Evolutionary conservation across 2,329 filamentous ascomycete species (phyloP).

Genomic region (Penicillium fuscoglaucum): DNA sequence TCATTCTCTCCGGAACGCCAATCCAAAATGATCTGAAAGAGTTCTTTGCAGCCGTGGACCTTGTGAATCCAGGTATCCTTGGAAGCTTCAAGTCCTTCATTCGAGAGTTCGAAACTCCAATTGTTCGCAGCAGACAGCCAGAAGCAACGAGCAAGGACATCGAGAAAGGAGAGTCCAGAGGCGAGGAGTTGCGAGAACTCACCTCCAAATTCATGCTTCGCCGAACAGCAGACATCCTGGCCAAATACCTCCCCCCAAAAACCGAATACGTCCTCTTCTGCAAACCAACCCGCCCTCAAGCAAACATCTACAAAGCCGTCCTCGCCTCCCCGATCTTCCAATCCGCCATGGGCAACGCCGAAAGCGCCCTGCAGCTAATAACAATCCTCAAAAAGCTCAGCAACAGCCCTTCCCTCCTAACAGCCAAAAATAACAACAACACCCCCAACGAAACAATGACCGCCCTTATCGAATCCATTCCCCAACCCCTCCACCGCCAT

Average conservation of each 20-base stretch:
- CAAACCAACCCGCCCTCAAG: slow-evolving; percentile 61
- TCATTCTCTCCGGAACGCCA: slow-evolving; percentile 67
- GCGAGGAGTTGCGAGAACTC: slow-evolving; percentile 60
- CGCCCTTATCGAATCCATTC: slow-evolving; percentile 55
- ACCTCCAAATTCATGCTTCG: slow-evolving; percentile 67
- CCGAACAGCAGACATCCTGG: slow-evolving; percentile 65
- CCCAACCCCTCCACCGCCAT: slow-evolving; percentile 54
- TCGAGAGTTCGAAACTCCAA: slow-evolving; percentile 64
- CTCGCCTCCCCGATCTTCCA: slow-evolving; percentile 65
- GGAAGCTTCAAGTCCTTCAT: slow-evolving; percentile 64
- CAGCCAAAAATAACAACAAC: slow-evolving; percentile 51
- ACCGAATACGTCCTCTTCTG: slow-evolving; percentile 69
- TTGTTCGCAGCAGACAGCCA: slow-evolving; percentile 64
- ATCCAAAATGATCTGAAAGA: slow-evolving; percentile 68
- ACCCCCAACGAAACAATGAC: slow-evolving; percentile 50
- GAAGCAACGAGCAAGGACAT: slow-evolving; percentile 61
- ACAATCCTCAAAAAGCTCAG: slow-evolving; percentile 73
- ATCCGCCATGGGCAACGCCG: slow-evolving; percentile 60
- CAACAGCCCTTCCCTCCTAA: slow-evolving; percentile 67
- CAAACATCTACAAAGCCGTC: slow-evolving; percentile 62
- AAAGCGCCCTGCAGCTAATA: slow-evolving; percentile 67
- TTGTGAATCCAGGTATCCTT: slow-evolving; percentile 66
- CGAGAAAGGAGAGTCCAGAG: slow-evolving; percentile 63
- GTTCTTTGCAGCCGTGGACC: slow-evolving; percentile 67
- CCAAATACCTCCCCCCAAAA: slow-evolving; percentile 66